Evolutionary conservation across 148 eudicot species (phyloP), one percentile per base, ranked within the genome.

Genomic region (Polygonum aviculare): DNA sequence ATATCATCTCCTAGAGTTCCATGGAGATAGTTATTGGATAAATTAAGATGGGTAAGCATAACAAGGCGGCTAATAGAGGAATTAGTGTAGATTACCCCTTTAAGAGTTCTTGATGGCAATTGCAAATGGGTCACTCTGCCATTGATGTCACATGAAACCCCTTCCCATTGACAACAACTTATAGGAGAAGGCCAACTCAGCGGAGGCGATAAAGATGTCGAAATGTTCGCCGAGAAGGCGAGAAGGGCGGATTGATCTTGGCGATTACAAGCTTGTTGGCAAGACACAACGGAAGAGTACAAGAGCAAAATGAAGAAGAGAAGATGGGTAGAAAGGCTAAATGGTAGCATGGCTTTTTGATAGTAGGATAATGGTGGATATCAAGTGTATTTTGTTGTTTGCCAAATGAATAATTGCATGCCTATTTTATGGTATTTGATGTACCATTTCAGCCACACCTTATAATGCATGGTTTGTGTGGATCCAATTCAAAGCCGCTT

Each of bases 1-100:
- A 57, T 57, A 18, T 59, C 67, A 7, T 59, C 35, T 26, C 33
- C 67, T 8, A 59, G 36, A 12, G 44, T 2, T 36, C 97, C 92
- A 39, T 86, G 81, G 51, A 94, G 80, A 45, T 65, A 12, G 19
- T 65, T 65, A 33, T 65, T 5, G 3, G 71, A 65, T 15, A 65
- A 15, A 35, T 65, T 65, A 36, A 65, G 71, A 65, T 65, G 71
- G 44, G 71, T 65, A 35, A 65, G 71, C 71, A 36, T 36, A 33
- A 14, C 21, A 65, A 65, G 71, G 71, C 12, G 14, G 11, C 71
- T 65, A 65, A 65, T 14, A 14, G 44, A 65, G 45, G 19, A 36
- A 31, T 26, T 26, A 44, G 39, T 50, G 55, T 2, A 0, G 2
- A 22, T 22, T 21, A 2, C 36, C 71, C 71, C 71, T 35, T 36